phyloP scores from a whole-genome alignment of 768 basidiomycete genomes.

The Tubosaeta brunneosetosa region DNA sequence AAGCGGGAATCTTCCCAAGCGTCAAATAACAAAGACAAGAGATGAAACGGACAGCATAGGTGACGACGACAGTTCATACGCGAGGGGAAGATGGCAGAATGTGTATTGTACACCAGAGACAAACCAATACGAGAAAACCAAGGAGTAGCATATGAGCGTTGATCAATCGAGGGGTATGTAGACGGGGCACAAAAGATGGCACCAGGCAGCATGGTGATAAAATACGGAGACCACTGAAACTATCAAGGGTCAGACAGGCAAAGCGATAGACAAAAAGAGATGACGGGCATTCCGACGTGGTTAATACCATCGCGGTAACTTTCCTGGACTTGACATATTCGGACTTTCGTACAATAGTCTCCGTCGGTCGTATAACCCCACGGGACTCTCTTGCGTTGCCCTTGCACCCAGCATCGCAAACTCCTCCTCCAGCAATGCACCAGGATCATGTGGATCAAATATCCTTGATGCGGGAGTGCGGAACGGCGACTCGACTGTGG shows the following conservation, averaged over 20 bases:
- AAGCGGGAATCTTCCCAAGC: neutral
- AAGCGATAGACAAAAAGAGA: neutral
- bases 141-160: neutral
- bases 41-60: constrained; percentile 1
- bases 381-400: constrained; percentile 55
- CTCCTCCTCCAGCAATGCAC: constrained; percentile 67
- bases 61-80: neutral
- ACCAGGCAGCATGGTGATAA: neutral
- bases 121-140: constrained; percentile 9
- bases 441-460: constrained; percentile 71
- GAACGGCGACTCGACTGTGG: constrained; percentile 39
- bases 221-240: neutral
- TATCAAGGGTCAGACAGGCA: neutral
- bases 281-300: neutral
- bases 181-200: neutral
- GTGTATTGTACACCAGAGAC: constrained; percentile 8
- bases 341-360: constrained; percentile 72
- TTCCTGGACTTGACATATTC: constrained; percentile 52
- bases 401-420: constrained; percentile 47
- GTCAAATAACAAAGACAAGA: constrained; percentile 3
- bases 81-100: neutral
- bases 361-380: constrained; percentile 58
- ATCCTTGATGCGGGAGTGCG: constrained; percentile 47
- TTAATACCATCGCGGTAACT: constrained; percentile 51
- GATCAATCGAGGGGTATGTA: neutral